A percentile compares a stretch with the other conserved stretches of the same genome.
phyloP scores from a whole-genome alignment of 2,329 filamentous ascomycete species.

The Penicillium sp. region DNA sequence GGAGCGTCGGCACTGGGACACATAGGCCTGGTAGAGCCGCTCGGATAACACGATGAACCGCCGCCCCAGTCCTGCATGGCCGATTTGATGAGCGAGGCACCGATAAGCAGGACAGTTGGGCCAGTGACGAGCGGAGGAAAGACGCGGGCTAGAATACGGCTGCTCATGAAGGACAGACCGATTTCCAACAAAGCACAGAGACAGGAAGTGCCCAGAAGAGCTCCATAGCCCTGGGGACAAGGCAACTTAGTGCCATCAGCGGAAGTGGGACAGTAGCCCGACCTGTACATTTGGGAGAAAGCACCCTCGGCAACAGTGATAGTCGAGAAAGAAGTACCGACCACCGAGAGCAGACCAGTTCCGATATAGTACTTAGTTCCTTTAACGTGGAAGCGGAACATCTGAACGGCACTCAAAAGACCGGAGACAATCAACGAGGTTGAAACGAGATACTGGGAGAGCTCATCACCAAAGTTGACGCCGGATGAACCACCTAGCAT shows the following conservation, averaged over 20 bases:
- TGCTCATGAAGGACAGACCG: slow-evolving; percentile 59
- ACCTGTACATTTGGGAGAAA: slow-evolving; percentile 58
- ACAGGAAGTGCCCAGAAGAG: slow-evolving; percentile 54
- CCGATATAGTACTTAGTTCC: slow-evolving; percentile 60
- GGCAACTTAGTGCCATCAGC: slow-evolving; percentile 54
- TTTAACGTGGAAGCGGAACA: slow-evolving; percentile 60
- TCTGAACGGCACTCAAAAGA: slow-evolving; percentile 60
- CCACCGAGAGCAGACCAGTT: slow-evolving; percentile 62
- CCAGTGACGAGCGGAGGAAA: slow-evolving; percentile 67
- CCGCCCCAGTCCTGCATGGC: slow-evolving; percentile 67
- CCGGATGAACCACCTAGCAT: slow-evolving; percentile 53
- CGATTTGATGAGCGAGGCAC: slow-evolving; percentile 57
- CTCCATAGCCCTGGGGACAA: slow-evolving; percentile 63
- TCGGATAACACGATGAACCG: slow-evolving; percentile 46
- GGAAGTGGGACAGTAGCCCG: slow-evolving; percentile 57
- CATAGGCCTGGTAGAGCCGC: slow-evolving; percentile 49
- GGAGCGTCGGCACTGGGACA: slow-evolving; percentile 58
- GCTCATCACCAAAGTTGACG: slow-evolving; percentile 52
- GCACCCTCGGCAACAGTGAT: slow-evolving; percentile 61
- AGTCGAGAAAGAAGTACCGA: slow-evolving; percentile 58
- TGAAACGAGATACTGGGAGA: slow-evolving; percentile 62
- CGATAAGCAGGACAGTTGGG: slow-evolving; percentile 62
- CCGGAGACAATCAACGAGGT: slow-evolving; percentile 64
- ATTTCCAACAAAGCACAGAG: slow-evolving; percentile 55
- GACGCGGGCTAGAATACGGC: slow-evolving; percentile 54